Percentiles rank a stretch among this genome's conserved stretches.
Evolutionary conservation across 257 asterid species (phyloP).

Genomic region (Datura wrightii): DNA sequence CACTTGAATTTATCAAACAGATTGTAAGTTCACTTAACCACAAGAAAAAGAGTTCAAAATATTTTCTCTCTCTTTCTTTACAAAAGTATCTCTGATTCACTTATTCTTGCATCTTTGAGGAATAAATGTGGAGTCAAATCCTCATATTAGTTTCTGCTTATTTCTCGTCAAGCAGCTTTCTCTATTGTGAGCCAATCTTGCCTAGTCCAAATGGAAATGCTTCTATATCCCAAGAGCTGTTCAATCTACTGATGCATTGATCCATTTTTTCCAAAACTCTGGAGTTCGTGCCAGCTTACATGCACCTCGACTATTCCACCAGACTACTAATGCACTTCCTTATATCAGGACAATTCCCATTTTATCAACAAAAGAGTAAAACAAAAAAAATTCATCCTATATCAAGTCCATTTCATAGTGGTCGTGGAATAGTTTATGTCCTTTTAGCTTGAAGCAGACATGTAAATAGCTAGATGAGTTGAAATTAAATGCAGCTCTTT

Average conservation of each 20-base stretch:
- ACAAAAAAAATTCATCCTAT: background rate
- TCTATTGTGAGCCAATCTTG: background rate
- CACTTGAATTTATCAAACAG: slow-evolving; percentile 60
- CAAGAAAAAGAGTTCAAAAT: background rate
- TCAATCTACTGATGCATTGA: background rate
- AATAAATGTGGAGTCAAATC: background rate
- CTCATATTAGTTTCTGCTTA: background rate
- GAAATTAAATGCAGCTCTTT: background rate
- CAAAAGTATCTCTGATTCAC: background rate
- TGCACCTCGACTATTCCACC: background rate
- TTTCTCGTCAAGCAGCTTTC: slow-evolving; percentile 7
- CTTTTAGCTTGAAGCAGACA: slow-evolving; percentile 4
- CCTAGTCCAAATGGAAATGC: slow-evolving; percentile 6
- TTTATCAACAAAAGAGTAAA: background rate
- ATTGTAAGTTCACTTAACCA: slow-evolving; percentile 50
- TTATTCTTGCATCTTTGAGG: slow-evolving; percentile 11
- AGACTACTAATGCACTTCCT: background rate
- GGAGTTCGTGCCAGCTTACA: background rate
- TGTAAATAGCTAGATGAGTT: slow-evolving; percentile 5
- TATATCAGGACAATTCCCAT: background rate
- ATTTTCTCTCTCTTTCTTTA: background rate
- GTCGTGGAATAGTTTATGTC: background rate
- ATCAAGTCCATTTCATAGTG: slow-evolving; percentile 10
- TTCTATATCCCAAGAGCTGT: background rate
- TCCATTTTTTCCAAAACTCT: background rate